Base-by-base conservation (phyloP, 2,329 filamentous ascomycete species). In the Hypoxylon sp. region DNA sequence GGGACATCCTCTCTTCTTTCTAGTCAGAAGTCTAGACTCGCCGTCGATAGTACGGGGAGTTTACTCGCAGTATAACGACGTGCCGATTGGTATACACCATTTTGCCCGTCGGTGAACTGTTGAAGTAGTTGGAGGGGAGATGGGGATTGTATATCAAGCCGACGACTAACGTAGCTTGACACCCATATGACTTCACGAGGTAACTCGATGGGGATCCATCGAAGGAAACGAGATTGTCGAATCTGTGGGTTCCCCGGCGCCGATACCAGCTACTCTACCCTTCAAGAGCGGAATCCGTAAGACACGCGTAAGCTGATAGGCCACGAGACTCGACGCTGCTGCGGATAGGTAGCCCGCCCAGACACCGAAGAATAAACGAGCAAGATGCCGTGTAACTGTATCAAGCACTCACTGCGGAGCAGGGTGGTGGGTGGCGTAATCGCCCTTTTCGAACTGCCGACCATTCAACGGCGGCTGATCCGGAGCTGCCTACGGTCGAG, bases 401-500 rank as follows among this genome's bases (percentile, higher is more conserved):
- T 21, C 21, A 41, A 9, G 48, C 9, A 62, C 52, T 49, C 53
- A 56, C 23, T 58, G 51, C 45, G 48, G 35, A 29, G 47, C 23
- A 37, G 6, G 37, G 37, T 48, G 20, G 41, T 15, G 45, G 46
- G 41, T 56, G 48, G 52, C 42, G 48, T 54, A 56, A 43, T 35
- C 47, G 17, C 29, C n/a, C n/a, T n/a, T 56, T 48, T 26, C 21
- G 33, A 59, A 59, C 45, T 62, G 59, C 59, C 59, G 59, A 62
- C 31, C 45, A 21, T 45, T 50, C 38, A 51, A 37, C 31, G 41
- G 17, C 17, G 49, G 43, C 31, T 48, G 33, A 47, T 40, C 31
- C 27, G 48, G 46, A 51, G 27, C 31, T 45, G 41, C 31, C 46
- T 46, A 31, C 48, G 18, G 47, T 52, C 13, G n/a, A 15, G 38